Conservation (phyloP, 495 filamentous ascomycete species). For the Trichocladium uniseriatum region DNA sequence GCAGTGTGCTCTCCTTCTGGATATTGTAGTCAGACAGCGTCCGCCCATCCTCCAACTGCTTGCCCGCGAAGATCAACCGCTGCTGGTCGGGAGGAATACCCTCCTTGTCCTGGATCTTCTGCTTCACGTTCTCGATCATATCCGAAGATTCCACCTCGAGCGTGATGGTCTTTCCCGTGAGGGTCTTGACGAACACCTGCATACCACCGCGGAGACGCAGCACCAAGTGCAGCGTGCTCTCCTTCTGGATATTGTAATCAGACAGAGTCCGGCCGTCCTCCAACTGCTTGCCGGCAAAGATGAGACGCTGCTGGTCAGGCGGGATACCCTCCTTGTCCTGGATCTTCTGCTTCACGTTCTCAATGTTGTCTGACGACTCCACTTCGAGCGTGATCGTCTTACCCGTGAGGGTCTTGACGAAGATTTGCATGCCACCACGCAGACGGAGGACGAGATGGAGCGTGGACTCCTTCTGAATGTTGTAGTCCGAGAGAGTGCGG, state of each 20-base stretch:
- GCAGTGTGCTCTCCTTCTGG: conserved; percentile 84
- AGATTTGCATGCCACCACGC: conserved; percentile 99
- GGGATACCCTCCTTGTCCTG: conserved; percentile 99
- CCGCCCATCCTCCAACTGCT: conserved; percentile 80
- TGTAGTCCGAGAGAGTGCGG: conserved; percentile 81
- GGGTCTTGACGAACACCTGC: conserved; percentile 92
- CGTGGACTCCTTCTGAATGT: conserved; percentile 97
- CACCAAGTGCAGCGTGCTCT: conserved; percentile 93
- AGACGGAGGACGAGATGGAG: conserved; percentile 94
- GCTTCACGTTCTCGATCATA: conserved; percentile 90
- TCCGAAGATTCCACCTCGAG: conserved; percentile 82
- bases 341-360: conserved; percentile 92
- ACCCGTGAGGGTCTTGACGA: conserved; percentile 67
- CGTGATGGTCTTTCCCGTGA: conserved; percentile 89
- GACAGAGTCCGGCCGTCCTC: conserved; percentile 82
- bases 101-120: conserved; percentile 90
- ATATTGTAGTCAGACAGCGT: conserved; percentile 88
- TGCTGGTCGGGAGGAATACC: conserved; percentile 86
- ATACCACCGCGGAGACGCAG: conserved; percentile 96
- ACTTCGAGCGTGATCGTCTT: conserved; percentile 94
- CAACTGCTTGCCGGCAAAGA: conserved; percentile 85
- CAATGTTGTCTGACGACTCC: conserved; percentile 83
- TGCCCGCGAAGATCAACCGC: conserved; percentile 83
- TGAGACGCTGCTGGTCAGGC: conserved; percentile 96
- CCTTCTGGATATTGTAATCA: conserved; percentile 99